Conservation (phyloP, 2,329 filamentous ascomycete species). For the Colletotrichum sp. region DNA sequence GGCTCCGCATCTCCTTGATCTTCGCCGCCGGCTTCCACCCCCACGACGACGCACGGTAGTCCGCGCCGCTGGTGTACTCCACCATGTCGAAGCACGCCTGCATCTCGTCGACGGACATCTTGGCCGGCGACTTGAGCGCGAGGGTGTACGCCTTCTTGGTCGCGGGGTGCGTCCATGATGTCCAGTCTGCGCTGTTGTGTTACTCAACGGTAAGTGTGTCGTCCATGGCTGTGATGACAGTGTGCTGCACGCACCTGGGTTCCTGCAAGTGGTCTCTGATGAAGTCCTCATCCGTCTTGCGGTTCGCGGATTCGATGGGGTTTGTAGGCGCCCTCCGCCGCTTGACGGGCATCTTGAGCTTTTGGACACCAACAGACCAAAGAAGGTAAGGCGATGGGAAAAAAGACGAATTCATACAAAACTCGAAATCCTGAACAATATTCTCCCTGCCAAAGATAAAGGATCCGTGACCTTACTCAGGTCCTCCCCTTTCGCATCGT, state of each 20-base stretch:
- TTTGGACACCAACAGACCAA: background rate
- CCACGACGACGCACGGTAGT: conserved; percentile 66
- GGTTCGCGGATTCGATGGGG: conserved; percentile 54
- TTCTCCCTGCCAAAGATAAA: background rate
- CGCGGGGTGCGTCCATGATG: conserved; percentile 56
- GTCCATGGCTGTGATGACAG: background rate
- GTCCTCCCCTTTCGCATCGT: background rate
- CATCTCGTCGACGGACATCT: conserved; percentile 50
- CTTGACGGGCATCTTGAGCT: conserved; percentile 11
- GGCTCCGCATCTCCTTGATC: conserved; percentile 69
- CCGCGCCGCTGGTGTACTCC: conserved; percentile 64
- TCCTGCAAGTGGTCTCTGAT: conserved; percentile 48
- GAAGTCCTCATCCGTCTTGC: conserved; percentile 53
- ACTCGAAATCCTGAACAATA: background rate
- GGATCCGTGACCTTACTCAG: background rate
- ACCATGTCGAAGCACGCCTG: conserved; percentile 62
- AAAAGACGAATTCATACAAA: background rate
- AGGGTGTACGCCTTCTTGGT: conserved; percentile 47
- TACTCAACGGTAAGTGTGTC: background rate
- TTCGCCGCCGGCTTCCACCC: conserved; percentile 71
- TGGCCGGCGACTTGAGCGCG: conserved; percentile 42
- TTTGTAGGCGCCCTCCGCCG: conserved; percentile 27
- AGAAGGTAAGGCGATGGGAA: too few relatives aligned
- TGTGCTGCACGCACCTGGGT: conserved; percentile 40
- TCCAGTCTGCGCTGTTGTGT: conserved; percentile 31